A percentile compares a stretch with the other conserved stretches of the same genome.
phyloP scores from a whole-genome alignment of 805 yeast species.

The Hanseniaspora meyeri region DNA sequence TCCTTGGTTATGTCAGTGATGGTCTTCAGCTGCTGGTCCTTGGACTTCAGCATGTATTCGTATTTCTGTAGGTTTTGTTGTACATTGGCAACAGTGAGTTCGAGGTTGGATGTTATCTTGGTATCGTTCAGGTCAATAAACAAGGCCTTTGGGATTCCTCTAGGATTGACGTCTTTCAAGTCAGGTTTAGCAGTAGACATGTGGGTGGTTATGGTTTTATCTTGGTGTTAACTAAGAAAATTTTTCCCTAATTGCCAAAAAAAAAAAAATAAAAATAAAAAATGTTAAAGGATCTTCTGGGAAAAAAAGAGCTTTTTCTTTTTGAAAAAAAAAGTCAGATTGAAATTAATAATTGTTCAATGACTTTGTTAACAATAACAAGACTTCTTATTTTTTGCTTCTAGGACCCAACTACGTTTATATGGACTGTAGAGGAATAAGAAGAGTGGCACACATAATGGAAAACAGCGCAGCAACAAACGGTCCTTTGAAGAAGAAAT shows the following conservation, averaged over 20 bases:
- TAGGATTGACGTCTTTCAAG: conserved; percentile 58
- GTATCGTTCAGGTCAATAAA: conserved; percentile 76
- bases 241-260: neutral
- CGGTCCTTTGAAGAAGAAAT: conserved; percentile 7
- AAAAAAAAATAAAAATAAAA: neutral
- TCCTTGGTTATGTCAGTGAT: conserved; percentile 68
- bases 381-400: neutral
- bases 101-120: conserved; percentile 53
- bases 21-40: conserved; percentile 21
- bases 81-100: conserved; percentile 37
- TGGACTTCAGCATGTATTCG: conserved; percentile 62
- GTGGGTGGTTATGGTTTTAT: neutral
- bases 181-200: conserved; percentile 30
- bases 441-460: neutral
- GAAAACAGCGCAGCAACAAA: neutral
- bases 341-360: too few species aligned
- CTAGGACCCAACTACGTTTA: neutral
- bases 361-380: too few species aligned
- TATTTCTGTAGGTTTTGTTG: conserved; percentile 59
- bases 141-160: conserved; percentile 96
- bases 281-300: too few species aligned
- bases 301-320: too few species aligned
- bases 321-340: neutral
- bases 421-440: neutral
- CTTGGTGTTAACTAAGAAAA: neutral